Evolutionary conservation across 78 protist species (phyloP), one percentile per base, ranked within the genome.

Genomic region (Blattamonas nauphoetae): DNA sequence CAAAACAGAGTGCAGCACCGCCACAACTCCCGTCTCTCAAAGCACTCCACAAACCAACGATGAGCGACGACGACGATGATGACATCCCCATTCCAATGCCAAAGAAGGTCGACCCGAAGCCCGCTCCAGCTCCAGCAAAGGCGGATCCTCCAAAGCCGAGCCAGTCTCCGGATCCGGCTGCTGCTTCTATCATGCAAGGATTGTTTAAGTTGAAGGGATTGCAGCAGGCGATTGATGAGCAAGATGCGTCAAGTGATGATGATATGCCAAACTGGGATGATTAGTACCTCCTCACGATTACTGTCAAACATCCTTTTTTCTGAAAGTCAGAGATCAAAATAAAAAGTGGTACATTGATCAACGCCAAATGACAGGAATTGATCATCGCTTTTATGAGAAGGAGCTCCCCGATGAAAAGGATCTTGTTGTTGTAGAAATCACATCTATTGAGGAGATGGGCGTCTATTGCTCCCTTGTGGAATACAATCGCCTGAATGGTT

Each of bases 321-420:
- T n/a, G n/a, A n/a, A n/a, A n/a, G n/a, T n/a, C n/a, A n/a, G n/a
- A n/a, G n/a, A n/a, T n/a, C n/a, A n/a, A n/a, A n/a, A n/a, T n/a
- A n/a, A n/a, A n/a, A n/a, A n/a, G n/a, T n/a, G n/a, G n/a, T n/a
- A n/a, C n/a, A n/a, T n/a, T n/a, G n/a, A n/a, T n/a, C n/a, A n/a
- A n/a, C n/a, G n/a, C n/a, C n/a, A n/a, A n/a, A n/a, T n/a, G n/a
- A n/a, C n/a, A n/a, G n/a, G 21, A 5, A 79, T 21, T 21, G 6
- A 4, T 33, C 83, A 79, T 5, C 93, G 98, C 36, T 94, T 94
- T 93, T 97, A 97, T 91, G 96, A 95, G 87, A 84, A 89, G 42
- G 55, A 89, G 83, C 95, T 86, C 79, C 99, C 99, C 38, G 97
- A 94, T 44, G 90, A 91, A 1, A 96, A 95, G 36, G 96, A 97